phyloP scores from a whole-genome alignment of 2,329 filamentous ascomycete species.

The Fusarium nematophilum region DNA sequence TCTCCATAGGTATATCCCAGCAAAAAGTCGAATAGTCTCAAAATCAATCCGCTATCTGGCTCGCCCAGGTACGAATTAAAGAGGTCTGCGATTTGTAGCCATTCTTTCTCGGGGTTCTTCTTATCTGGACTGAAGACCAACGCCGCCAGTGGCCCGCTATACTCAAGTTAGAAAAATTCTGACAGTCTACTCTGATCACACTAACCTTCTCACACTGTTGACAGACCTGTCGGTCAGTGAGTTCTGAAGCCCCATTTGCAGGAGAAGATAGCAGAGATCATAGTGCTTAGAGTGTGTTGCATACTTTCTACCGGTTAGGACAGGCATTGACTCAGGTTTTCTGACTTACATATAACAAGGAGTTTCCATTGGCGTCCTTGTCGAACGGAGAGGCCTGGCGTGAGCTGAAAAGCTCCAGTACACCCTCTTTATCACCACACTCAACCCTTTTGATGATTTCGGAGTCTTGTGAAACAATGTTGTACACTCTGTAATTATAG shows the following conservation, averaged over 20 bases:
- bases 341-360: constrained; percentile 34
- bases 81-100: constrained; percentile 16
- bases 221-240: background rate
- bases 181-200: too few relatives aligned
- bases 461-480: constrained; percentile 22
- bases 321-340: background rate
- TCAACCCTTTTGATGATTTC: constrained; percentile 26
- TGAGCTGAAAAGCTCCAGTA: constrained; percentile 35
- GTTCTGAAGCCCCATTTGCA: constrained; percentile 27
- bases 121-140: background rate
- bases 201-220: background rate
- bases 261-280: constrained; percentile 29
- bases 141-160: constrained; percentile 5
- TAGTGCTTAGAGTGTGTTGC: constrained; percentile 8
- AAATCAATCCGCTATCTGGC: constrained; percentile 16
- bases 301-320: constrained; percentile 13
- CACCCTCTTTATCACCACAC: constrained; percentile 27
- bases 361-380: constrained; percentile 1
- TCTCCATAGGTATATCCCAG: constrained; percentile 5
- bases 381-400: constrained; percentile 42
- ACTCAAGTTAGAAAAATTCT: background rate
- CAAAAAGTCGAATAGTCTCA: constrained; percentile 31
- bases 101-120: background rate
- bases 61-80: constrained; percentile 39
- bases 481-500: constrained; percentile 39